Conservation (phyloP, 1,139 yeast genomes). For the Saccharomyces hybrid region DNA sequence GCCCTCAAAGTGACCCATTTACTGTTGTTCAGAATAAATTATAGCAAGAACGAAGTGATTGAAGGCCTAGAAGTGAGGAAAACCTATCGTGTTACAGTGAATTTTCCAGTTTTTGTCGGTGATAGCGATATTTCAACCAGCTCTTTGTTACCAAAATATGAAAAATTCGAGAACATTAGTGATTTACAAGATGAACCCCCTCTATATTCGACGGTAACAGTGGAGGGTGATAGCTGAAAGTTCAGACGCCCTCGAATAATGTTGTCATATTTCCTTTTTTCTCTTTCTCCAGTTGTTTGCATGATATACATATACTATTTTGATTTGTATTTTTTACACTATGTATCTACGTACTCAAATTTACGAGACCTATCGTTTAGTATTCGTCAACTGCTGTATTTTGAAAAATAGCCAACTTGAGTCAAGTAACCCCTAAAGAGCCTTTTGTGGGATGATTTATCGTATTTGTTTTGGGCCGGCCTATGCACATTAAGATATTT, state of each 20-base stretch:
- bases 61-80: not conserved
- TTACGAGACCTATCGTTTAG: not conserved
- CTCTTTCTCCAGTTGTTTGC: not conserved
- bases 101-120: not conserved
- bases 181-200: not conserved
- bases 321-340: not conserved
- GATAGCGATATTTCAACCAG: not conserved
- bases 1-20: not conserved
- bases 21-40: not conserved
- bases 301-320: not conserved
- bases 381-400: too few species aligned
- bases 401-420: too few species aligned
- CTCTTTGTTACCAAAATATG: not conserved
- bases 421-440: too few species aligned
- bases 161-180: not conserved
- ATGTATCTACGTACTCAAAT: not conserved
- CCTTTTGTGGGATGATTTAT: too few species aligned
- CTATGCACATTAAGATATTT: too few species aligned
- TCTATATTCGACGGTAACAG: not conserved
- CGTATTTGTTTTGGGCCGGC: too few species aligned
- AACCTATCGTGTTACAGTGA: not conserved
- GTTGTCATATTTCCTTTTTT: not conserved
- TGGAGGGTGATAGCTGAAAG: not conserved
- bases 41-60: not conserved
- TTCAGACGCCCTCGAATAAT: not conserved